phyloP scores from a whole-genome alignment of 202 grass and related monocot genomes.

The Schoenoplectus triqueter region DNA sequence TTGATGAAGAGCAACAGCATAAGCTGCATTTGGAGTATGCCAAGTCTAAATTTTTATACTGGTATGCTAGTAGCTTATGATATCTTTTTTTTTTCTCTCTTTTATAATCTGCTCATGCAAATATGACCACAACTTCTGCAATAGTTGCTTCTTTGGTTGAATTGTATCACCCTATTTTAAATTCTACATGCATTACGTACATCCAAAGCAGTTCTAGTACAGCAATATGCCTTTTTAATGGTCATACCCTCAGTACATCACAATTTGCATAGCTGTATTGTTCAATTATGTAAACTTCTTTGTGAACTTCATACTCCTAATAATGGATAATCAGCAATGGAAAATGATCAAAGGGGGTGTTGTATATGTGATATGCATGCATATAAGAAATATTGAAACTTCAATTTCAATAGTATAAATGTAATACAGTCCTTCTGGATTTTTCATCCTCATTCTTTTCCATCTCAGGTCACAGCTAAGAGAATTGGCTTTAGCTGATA shows the following conservation, averaged over 20 bases:
- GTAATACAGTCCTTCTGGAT: background rate
- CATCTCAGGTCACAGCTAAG: slow-evolving; percentile 12
- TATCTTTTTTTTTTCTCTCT: background rate
- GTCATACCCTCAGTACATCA: background rate
- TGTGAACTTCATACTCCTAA: background rate
- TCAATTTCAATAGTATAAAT: slow-evolving; percentile 12
- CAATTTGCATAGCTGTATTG: background rate
- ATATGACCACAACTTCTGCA: background rate
- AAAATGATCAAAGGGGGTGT: background rate
- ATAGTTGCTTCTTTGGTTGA: too few species aligned
- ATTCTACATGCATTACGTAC: slow-evolving; percentile 11
- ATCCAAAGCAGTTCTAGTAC: background rate
- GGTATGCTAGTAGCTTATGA: slow-evolving; percentile 42
- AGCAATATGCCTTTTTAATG: slow-evolving; percentile 20
- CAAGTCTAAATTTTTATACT: slow-evolving; percentile 49
- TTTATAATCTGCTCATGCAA: slow-evolving; percentile 18
- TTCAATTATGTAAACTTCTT: background rate
- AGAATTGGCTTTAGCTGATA: slow-evolving; percentile 21
- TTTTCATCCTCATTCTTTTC: slow-evolving; percentile 6
- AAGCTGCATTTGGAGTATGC: slow-evolving; percentile 58
- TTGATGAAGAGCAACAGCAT: slow-evolving; percentile 43
- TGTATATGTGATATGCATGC: too few species aligned
- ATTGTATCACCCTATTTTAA: background rate
- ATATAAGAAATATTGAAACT: background rate
- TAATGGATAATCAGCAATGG: background rate